These are phyloP conservation scores for Dendrobium catenatum DNA, from an alignment of 106 monocot genomes.

Conservation along the genomic window DNA sequence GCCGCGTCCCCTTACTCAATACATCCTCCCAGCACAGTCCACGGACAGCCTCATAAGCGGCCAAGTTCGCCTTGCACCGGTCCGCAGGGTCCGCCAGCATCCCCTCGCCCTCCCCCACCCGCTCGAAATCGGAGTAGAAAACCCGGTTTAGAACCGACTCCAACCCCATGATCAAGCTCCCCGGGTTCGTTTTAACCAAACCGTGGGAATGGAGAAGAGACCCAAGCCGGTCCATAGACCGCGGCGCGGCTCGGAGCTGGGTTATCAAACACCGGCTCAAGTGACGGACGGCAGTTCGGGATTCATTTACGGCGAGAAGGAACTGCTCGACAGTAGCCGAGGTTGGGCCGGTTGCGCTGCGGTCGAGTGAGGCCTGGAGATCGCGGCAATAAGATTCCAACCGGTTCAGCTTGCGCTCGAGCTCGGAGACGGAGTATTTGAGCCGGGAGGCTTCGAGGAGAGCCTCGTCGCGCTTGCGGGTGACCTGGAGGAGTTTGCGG, in stretches of 20 bases:
- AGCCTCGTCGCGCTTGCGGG: slow-evolving; percentile 51
- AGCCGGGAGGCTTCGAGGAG: slow-evolving; percentile 20
- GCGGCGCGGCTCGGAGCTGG: slow-evolving; percentile 30
- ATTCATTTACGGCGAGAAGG: slow-evolving; percentile 39
- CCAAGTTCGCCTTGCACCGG: slow-evolving; percentile 37
- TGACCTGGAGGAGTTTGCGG: slow-evolving; percentile 60
- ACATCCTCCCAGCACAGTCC: slow-evolving; percentile 78
- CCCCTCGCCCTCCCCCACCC: slow-evolving; percentile 10
- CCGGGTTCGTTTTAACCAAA: neutral
- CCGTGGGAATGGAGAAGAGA: slow-evolving; percentile 22
- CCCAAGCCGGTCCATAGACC: slow-evolving; percentile 12
- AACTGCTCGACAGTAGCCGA: slow-evolving; percentile 30
- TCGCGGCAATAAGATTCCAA: slow-evolving; percentile 45
- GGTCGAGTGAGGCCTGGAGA: slow-evolving; percentile 25
- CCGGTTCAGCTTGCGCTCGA: slow-evolving; percentile 57
- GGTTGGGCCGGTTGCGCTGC: slow-evolving; percentile 5
- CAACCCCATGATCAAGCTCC: slow-evolving; percentile 26
- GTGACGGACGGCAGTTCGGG: slow-evolving; percentile 45
- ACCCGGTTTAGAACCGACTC: slow-evolving; percentile 66
- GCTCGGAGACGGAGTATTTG: slow-evolving; percentile 47
- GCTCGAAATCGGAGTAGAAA: slow-evolving; percentile 70
- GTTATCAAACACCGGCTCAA: slow-evolving; percentile 42
- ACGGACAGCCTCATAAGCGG: slow-evolving; percentile 31
- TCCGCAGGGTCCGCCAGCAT: slow-evolving; percentile 34
- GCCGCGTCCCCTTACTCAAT: slow-evolving; percentile 59